Conservation (phyloP, 2,329 filamentous ascomycete genomes). For the Xylariaceae sp. region DNA sequence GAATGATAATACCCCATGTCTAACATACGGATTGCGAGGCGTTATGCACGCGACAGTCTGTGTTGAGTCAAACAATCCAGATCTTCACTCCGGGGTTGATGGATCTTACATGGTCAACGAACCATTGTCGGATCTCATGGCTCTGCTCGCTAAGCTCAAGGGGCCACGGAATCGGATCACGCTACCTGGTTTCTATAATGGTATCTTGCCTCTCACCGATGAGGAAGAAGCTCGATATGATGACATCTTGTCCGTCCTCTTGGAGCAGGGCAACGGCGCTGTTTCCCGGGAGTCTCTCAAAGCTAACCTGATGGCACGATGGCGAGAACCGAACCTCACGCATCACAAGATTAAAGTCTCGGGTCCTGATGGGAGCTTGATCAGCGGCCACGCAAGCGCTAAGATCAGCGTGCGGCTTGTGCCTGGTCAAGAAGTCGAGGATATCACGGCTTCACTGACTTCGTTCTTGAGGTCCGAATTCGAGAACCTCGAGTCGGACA, state of each 20-base stretch:
- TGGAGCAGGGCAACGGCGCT: slow-evolving; percentile 62
- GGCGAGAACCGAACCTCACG: slow-evolving; percentile 92
- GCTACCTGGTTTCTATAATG: slow-evolving; percentile 85
- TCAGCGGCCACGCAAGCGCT: slow-evolving; percentile 83
- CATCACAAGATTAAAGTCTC: slow-evolving; percentile 92
- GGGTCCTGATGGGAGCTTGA: slow-evolving; percentile 85
- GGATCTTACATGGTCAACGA: slow-evolving; percentile 88
- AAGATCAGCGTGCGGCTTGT: slow-evolving; percentile 88
- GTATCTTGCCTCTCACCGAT: slow-evolving; percentile 68
- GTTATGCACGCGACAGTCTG: slow-evolving; percentile 91
- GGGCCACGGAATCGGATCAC: slow-evolving; percentile 75
- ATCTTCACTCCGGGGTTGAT: slow-evolving; percentile 95
- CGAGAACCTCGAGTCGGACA: slow-evolving; percentile 69
- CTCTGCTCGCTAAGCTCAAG: slow-evolving; percentile 76
- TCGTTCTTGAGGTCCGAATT: slow-evolving; percentile 70
- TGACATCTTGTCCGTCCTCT: slow-evolving; percentile 74
- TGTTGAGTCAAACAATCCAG: slow-evolving; percentile 79
- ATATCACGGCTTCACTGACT: slow-evolving; percentile 65
- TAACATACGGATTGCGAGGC: slow-evolving; percentile 90
- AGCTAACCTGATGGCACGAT: slow-evolving; percentile 82
- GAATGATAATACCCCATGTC: slow-evolving; percentile 88
- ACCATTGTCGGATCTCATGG: slow-evolving; percentile 84
- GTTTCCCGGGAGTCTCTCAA: slow-evolving; percentile 67
- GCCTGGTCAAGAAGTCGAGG: slow-evolving; percentile 81
- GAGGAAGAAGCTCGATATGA: slow-evolving; percentile 78